Percentiles rank a stretch among this genome's conserved stretches.
phyloP scores from a whole-genome alignment of 352 stramenopile species.

The Globisporangium takayamanum region DNA sequence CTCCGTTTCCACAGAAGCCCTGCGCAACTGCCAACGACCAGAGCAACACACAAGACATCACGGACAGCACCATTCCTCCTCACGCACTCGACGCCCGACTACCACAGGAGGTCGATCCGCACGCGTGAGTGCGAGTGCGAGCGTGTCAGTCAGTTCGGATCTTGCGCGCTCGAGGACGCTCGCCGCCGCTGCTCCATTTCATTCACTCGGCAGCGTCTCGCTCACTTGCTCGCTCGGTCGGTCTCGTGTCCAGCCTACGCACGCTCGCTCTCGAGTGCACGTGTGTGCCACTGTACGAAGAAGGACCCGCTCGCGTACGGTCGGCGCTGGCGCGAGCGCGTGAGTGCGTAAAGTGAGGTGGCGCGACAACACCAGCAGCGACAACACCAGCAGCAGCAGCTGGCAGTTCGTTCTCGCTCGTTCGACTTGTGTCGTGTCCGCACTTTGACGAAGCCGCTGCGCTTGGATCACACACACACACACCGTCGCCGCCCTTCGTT shows the following conservation, averaged over 20 bases:
- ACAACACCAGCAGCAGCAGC: neutral
- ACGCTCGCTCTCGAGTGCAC: neutral
- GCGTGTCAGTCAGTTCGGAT: neutral
- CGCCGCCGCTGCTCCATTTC: neutral
- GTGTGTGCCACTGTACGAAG: neutral
- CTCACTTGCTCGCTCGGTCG: neutral
- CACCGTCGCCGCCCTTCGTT: too few species aligned
- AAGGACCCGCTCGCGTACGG: neutral
- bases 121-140: too few species aligned
- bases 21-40: neutral
- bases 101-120: too few species aligned
- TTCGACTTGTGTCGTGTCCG: neutral
- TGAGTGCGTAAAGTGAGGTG: neutral
- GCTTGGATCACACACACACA: too few species aligned
- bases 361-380: neutral
- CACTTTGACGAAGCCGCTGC: too few species aligned
- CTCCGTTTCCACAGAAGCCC: neutral
- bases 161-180: neutral
- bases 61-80: neutral
- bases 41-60: neutral
- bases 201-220: neutral
- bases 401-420: neutral
- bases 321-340: neutral
- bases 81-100: too few species aligned
- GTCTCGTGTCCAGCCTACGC: neutral